Evolutionary conservation across 202 grass and related monocot species (phyloP).

Genomic region (Digitaria exilis): DNA sequence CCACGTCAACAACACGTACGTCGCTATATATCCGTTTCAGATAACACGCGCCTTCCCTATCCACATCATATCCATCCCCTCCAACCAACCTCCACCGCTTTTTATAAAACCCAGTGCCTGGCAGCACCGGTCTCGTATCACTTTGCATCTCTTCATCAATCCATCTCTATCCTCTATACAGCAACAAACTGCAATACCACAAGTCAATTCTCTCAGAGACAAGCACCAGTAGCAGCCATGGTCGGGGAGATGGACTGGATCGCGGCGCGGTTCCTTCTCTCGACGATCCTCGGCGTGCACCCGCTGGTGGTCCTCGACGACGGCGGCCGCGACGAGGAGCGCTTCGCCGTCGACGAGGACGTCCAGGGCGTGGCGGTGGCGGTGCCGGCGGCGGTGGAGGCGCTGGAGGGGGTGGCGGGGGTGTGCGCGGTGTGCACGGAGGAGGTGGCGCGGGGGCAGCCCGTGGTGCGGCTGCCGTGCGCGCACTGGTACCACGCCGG

Average conservation of each 20-base stretch:
- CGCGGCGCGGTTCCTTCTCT: conserved; percentile 33
- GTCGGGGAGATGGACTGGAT: conserved; percentile 42
- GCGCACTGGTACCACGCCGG: conserved; percentile 48
- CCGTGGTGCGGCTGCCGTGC: conserved; percentile 38
- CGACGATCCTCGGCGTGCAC: conserved; percentile 16
- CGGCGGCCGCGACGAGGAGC: conserved; percentile 10
- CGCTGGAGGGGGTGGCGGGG: not conserved
- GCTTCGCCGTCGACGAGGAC: conserved; percentile 6
- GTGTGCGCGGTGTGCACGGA: conserved; percentile 57
- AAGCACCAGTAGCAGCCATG: not conserved
- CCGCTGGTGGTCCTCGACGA: conserved; percentile 22
- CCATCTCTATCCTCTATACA: no score
- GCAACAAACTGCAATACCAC: no score
- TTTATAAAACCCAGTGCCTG: not conserved
- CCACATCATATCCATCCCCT: not conserved
- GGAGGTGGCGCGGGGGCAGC: conserved; percentile 26
- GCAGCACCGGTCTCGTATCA: not conserved
- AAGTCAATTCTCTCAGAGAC: not conserved
- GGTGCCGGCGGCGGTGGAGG: conserved; percentile 1
- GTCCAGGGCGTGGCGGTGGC: conserved; percentile 1
- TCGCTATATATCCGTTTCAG: not conserved
- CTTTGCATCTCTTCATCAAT: not conserved
- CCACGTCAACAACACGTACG: not conserved
- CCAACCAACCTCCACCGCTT: not conserved
- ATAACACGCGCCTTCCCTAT: no score